Base-by-base conservation (phyloP, 208 protist genomes). In the Entamoeba moshkovskii region DNA sequence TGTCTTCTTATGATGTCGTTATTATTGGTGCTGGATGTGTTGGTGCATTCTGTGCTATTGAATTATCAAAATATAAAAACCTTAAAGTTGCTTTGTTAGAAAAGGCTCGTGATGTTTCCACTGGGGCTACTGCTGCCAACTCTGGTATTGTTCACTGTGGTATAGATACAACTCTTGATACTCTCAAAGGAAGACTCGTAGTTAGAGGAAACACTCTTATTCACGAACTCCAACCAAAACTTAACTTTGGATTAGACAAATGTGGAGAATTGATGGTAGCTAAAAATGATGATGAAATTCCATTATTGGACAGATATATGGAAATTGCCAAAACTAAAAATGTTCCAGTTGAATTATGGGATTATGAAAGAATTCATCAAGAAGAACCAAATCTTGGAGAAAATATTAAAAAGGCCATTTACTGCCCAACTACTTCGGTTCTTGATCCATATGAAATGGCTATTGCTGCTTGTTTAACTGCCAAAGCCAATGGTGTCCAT, bases 101-200 rank as follows among this genome's bases (percentile, higher is more conserved):
- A 38, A 38, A 42, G 8, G 52, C n/a, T 18, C 4, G 44, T 25
- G 94, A 94, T 59, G n/a, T 49, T 29, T 46, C 49, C 33, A 66
- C 3, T 45, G 94, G 85, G 25, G 92, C 94, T 33, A 94, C 91
- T 42, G 15, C 44, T 92, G 94, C 94, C 25, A 94, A 93, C 16
- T 93, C 66, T 93, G 94, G 94, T 66, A 94, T 94, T 73, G 46
- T 93, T n/a, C 94, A 94, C 42, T 85, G 45, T 94, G 73, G 85
- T 73, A 33, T 66, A 25, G 38, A 94, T 16, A 94, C 94, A 13
- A 44, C 46, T 18, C 16, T 48, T 4, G 47, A 92, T 45, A 94
- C 93, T 4, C 45, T 95, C 18, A 95, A 95, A 42, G 92, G 38
- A 48, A 85, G 33, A 45, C 91, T 95, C 15, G 94, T 93, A 48